Evolutionary conservation across 345 rosid genomes (phyloP), one percentile per base, ranked within the genome.

Genomic region (Toxicodendron radicans): DNA sequence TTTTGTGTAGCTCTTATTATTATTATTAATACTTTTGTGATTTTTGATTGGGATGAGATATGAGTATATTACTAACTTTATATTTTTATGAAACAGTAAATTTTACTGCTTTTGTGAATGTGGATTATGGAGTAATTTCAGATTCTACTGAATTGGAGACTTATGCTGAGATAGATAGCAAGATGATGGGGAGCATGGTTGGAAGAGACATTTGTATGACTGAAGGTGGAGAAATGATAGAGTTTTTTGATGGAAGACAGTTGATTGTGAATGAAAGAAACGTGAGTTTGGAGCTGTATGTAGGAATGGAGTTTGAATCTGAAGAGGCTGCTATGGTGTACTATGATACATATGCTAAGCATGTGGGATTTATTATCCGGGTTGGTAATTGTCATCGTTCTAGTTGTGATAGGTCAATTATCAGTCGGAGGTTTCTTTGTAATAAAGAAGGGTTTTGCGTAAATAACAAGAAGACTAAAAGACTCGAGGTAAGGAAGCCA

Each of bases 251-350:
- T 70, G 74, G 58, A 21, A 20, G 70, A 30, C 57, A 30, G 58
- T 63, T 63, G 58, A 70, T 75, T 18, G 53, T 41, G 32, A 16
- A 20, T 63, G 58, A 63, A 69, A 27, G 41, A 64, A 46, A 70
- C n/a, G 74, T 17, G 23, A 48, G 24, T 64, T 38, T 66, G 64
- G 86, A 76, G 70, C 81, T 77, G 4, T 83, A 20, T 63, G 13
- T 78, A 20, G 86, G 81, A 46, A 83, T 78, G 81, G 83, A 80
- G 68, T 85, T 80, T 66, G 87, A 85, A 58, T 83, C 86, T 9
- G 82, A 85, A 75, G 81, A 83, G 64, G 78, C 81, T 64, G 86
- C 86, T 7, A 84, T 82, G 78, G 80, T 79, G 56, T 85, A 66
- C 79, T 83, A 81, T 72, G 73, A 85, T 81, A 69, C 83, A 58